phyloP scores from a whole-genome alignment of 2,329 filamentous ascomycete genomes.

The Penicillium decumbens region DNA sequence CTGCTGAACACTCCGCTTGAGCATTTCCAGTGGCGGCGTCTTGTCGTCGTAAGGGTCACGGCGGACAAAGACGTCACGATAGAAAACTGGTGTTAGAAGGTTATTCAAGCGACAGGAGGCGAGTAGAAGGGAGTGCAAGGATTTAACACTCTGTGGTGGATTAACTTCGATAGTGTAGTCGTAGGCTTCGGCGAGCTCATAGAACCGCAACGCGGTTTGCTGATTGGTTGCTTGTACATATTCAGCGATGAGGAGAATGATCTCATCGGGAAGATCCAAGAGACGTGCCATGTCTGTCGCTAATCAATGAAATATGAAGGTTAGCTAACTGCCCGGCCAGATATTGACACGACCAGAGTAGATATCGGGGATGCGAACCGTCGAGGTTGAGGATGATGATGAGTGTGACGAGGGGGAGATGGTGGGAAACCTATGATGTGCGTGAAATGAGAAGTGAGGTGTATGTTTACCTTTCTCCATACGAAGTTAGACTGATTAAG shows the following conservation, averaged over 20 bases:
- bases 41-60: neutral
- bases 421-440: no score
- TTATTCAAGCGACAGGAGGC: neutral
- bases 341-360: neutral
- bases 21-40: neutral
- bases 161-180: neutral
- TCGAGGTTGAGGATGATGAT: no score
- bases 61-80: conserved; percentile 6
- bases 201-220: neutral
- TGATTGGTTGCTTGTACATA: conserved; percentile 4
- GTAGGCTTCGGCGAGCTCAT: neutral
- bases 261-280: conserved; percentile 7
- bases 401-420: no score
- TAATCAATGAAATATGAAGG: neutral
- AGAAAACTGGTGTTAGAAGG: conserved; percentile 4
- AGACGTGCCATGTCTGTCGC: conserved; percentile 3
- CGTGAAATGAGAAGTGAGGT: no score
- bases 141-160: neutral
- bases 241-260: conserved; percentile 4
- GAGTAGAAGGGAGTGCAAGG: conserved; percentile 7
- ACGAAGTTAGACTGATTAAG: no score
- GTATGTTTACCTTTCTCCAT: no score
- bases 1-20: conserved; percentile 2
- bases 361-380: no score
- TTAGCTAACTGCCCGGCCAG: neutral